A percentile compares a stretch with the other conserved stretches of the same genome.
These are phyloP conservation scores for Neonectria neomacrospora DNA, from an alignment of 2,329 filamentous ascomycete genomes.

Conservation along the genomic window DNA sequence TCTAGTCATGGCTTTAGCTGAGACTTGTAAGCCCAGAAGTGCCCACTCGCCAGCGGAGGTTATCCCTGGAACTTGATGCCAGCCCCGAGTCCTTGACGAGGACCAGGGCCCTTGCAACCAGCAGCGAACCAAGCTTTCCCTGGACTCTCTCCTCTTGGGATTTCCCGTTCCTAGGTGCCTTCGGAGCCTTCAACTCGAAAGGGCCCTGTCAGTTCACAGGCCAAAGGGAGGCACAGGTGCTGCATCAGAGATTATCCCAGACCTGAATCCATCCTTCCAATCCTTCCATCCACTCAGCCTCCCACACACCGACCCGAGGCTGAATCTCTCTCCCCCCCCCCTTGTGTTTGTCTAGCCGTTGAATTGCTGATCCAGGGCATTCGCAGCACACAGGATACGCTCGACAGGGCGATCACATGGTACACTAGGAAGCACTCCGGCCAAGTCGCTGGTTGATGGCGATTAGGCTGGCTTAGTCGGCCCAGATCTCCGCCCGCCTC, in stretches of 20 bases:
- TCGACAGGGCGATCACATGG: background rate
- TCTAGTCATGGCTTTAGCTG: conserved; percentile 30
- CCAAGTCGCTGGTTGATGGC: background rate
- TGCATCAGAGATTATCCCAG: conserved; percentile 23
- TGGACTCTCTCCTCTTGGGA: background rate
- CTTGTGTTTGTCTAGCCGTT: no score
- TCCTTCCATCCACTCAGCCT: conserved; percentile 9
- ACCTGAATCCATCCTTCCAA: conserved; percentile 15
- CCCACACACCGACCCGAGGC: background rate
- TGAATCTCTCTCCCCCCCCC: background rate
- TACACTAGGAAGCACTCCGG: background rate
- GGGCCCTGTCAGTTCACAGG: conserved; percentile 17
- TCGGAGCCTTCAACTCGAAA: conserved; percentile 12
- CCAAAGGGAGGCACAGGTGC: conserved; percentile 2
- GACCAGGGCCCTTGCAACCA: conserved; percentile 26
- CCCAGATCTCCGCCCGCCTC: conserved; percentile 24
- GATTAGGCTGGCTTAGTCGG: conserved; percentile 3
- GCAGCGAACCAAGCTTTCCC: conserved; percentile 19
- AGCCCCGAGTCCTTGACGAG: conserved; percentile 31
- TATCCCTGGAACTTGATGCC: conserved; percentile 13
- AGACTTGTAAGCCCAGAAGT: conserved; percentile 24
- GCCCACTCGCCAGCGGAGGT: conserved; percentile 12
- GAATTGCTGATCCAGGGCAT: background rate
- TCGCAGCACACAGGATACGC: background rate
- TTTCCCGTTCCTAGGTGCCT: conserved; percentile 4